phyloP scores from a whole-genome alignment of 1,139 yeast species.

The Hemisphaericaspora xylofermentans region DNA sequence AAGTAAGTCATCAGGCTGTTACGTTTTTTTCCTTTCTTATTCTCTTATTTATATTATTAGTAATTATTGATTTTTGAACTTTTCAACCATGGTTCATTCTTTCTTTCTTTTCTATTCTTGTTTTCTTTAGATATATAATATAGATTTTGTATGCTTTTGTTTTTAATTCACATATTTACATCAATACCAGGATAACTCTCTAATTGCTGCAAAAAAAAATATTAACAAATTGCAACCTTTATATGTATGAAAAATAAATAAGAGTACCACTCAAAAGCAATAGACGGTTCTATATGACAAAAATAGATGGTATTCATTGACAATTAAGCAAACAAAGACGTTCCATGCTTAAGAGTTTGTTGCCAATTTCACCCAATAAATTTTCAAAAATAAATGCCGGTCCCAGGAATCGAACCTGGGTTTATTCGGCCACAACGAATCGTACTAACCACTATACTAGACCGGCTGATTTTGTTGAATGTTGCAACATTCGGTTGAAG shows the following conservation, averaged over 20 bases:
- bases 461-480: conserved; percentile 8
- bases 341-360: no score
- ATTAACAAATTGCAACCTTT: no score
- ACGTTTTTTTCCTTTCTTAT: not conserved
- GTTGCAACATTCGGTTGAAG: not conserved
- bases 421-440: conserved; percentile 16
- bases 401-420: conserved; percentile 16
- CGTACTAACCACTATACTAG: conserved; percentile 15
- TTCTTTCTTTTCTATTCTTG: not conserved
- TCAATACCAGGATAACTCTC: not conserved
- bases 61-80: not conserved
- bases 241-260: not conserved
- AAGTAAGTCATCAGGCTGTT: no score
- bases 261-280: no score
- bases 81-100: not conserved
- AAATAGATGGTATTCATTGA: conserved; percentile 1
- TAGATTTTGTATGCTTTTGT: conserved; percentile 1
- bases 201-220: not conserved
- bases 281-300: not conserved
- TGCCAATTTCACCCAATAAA: not conserved
- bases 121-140: not conserved
- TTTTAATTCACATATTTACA: not conserved
- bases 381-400: conserved; percentile 10
- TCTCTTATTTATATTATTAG: not conserved
- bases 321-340: no score